Evolutionary conservation across 257 asterid genomes (phyloP), one percentile per base, ranked within the genome.

Genomic region (Ophiorrhiza pumila): DNA sequence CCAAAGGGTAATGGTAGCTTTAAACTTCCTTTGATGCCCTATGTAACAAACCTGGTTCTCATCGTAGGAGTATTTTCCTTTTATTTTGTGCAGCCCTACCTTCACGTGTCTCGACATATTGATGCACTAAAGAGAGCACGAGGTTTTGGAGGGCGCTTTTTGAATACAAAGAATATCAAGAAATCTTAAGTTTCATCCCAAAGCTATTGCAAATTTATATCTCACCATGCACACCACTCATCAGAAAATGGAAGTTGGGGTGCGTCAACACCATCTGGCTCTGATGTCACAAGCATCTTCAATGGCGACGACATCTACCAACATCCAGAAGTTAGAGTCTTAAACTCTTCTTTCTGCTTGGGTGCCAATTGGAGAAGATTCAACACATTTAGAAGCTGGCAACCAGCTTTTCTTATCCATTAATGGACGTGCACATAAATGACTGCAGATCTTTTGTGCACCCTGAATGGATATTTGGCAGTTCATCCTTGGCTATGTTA

Each of bases 401-500:
- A 71, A 70, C 59, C 37, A 65, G 80, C 76, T 78, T 46, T 72
- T 77, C 81, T 77, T 84, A 66, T 82, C 86, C 82, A 77, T 83
- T 2, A 85, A 77, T 63, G 75, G 80, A 43, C 14, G 80, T 7
- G 67, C 85, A 34, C 80, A 50, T 37, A 29, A 68, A 6, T 69
- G 61, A 77, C 80, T 25, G 72, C 72, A 34, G 72, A 78, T 18
- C 78, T 86, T 76, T 59, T 37, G 67, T 57, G 81, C 71, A 20
- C 75, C 65, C 71, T 18, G 15, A 49, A 22, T 69, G 87, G 85
- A 69, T 71, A 80, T 58, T 77, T 31, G 97, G 97, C 94, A 91
- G 87, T 62, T 86, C 97, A 89, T 91, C 96, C 97, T 87, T 91
- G 97, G 96, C 97, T 88, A 90, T 72, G 59, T 52, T 75, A 79